Percentiles rank a stretch among this genome's conserved stretches.
Conservation (phyloP, 257 asterid genomes). For the Nyctanthes arbortristis region DNA sequence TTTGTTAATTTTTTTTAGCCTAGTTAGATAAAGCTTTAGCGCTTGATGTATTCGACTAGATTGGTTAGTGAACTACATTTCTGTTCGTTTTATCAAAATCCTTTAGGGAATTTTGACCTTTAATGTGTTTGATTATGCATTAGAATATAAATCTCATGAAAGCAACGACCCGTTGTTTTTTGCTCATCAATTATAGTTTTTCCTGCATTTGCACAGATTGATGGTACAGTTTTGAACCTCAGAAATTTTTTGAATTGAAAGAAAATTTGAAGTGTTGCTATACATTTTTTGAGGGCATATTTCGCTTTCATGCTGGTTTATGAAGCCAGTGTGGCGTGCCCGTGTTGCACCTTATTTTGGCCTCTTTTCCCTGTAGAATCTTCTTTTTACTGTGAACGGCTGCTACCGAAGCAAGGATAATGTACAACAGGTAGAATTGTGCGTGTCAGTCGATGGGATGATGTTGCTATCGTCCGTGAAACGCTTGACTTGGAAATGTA, state of each 20-base stretch:
- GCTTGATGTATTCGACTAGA: slow-evolving; percentile 37
- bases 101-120: slow-evolving; percentile 39
- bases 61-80: slow-evolving; percentile 32
- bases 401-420: background rate
- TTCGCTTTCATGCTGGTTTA: background rate
- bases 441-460: too few relatives aligned
- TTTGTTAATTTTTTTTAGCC: slow-evolving; percentile 3
- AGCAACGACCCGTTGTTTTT: background rate
- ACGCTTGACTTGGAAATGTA: background rate
- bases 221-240: background rate
- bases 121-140: slow-evolving; percentile 30
- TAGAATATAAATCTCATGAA: slow-evolving; percentile 17
- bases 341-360: background rate
- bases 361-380: too few relatives aligned
- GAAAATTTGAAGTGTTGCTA: too few relatives aligned
- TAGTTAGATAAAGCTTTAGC: slow-evolving; percentile 32
- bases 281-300: too few relatives aligned
- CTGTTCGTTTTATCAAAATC: slow-evolving; percentile 33
- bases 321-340: background rate
- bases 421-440: background rate
- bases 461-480: too few relatives aligned
- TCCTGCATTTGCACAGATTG: background rate
- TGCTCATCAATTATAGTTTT: background rate
- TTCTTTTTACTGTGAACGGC: background rate
- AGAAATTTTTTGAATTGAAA: too few relatives aligned